Evolutionary conservation across 2,329 filamentous ascomycete species (phyloP).

Genomic region (Ophiostoma piceae): DNA sequence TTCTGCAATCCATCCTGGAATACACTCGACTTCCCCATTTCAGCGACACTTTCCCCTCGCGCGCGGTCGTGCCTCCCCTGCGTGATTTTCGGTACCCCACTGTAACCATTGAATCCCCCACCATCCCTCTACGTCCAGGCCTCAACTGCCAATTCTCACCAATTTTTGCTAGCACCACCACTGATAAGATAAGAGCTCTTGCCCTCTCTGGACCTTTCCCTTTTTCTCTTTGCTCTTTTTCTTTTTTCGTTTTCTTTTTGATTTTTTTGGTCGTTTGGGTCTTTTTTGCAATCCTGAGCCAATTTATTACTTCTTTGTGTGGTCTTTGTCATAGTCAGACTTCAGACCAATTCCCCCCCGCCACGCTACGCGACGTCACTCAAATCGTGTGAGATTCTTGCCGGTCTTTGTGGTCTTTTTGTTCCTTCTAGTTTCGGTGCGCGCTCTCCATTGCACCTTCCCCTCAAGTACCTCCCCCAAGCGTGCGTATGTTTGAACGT

Average conservation of each 20-base stretch:
- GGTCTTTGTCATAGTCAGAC: neutral
- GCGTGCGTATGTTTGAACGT: constrained; percentile 11
- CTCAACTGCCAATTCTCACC: neutral
- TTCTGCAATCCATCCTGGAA: neutral
- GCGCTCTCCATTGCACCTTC: constrained; percentile 7
- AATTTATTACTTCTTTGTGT: constrained; percentile 9
- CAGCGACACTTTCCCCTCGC: constrained; percentile 26
- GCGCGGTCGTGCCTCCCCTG: constrained; percentile 25
- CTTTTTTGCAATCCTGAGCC: neutral
- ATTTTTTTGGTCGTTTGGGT: neutral
- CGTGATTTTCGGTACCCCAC: constrained; percentile 26
- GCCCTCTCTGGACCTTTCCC: neutral
- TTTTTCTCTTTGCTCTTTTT: neutral
- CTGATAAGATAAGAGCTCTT: constrained; percentile 33
- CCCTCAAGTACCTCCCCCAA: neutral
- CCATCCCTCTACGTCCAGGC: constrained; percentile 11
- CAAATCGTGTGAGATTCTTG: neutral
- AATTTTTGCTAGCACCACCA: neutral
- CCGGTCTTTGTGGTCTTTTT: neutral
- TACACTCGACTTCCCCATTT: constrained; percentile 11
- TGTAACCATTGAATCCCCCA: constrained; percentile 21
- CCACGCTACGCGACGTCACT: constrained; percentile 20
- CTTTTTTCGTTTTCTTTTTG: neutral
- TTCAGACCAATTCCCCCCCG: constrained; percentile 2
- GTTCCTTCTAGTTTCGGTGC: neutral